Percentiles rank a stretch among this genome's conserved stretches.
Conservation (phyloP, 2,329 filamentous ascomycete species). For the Nigrograna mackinnonii region DNA sequence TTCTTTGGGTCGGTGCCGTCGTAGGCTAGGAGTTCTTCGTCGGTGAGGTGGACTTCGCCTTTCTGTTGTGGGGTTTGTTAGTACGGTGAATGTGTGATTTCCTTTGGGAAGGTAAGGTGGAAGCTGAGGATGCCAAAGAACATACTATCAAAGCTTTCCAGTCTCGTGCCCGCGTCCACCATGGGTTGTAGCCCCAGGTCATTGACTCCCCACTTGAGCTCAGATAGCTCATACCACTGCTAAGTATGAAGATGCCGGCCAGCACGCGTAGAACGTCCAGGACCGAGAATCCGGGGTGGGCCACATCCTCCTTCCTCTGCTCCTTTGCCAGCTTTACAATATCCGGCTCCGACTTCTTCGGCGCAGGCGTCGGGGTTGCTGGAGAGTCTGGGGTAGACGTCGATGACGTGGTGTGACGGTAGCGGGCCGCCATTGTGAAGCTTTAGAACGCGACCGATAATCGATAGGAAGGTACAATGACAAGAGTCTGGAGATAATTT, state of each 20-base stretch:
- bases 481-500: too few relatives aligned
- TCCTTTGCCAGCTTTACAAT: slow-evolving; percentile 22
- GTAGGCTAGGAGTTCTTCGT: slow-evolving; percentile 71
- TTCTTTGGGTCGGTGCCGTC: slow-evolving; percentile 75
- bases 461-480: too few relatives aligned
- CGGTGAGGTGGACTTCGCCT: slow-evolving; percentile 71
- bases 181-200: slow-evolving; percentile 43
- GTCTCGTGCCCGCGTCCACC: slow-evolving; percentile 40
- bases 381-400: slow-evolving; percentile 4
- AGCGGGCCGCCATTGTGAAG: slow-evolving; percentile 13
- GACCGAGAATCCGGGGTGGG: slow-evolving; percentile 21
- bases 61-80: slow-evolving; percentile 32
- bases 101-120: background rate
- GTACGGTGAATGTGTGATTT: background rate
- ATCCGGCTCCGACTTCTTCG: slow-evolving; percentile 5
- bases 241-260: slow-evolving; percentile 67
- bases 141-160: slow-evolving; percentile 37
- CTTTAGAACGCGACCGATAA: too few relatives aligned
- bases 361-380: background rate
- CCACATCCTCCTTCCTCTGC: slow-evolving; percentile 21
- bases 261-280: slow-evolving; percentile 73
- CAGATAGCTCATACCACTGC: slow-evolving; percentile 74
- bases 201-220: slow-evolving; percentile 66
- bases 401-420: slow-evolving; percentile 12
- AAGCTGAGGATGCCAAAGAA: slow-evolving; percentile 2